Evolutionary conservation across 2,329 filamentous ascomycete species (phyloP).

Genomic region (Pseudogymnoascus sp.): DNA sequence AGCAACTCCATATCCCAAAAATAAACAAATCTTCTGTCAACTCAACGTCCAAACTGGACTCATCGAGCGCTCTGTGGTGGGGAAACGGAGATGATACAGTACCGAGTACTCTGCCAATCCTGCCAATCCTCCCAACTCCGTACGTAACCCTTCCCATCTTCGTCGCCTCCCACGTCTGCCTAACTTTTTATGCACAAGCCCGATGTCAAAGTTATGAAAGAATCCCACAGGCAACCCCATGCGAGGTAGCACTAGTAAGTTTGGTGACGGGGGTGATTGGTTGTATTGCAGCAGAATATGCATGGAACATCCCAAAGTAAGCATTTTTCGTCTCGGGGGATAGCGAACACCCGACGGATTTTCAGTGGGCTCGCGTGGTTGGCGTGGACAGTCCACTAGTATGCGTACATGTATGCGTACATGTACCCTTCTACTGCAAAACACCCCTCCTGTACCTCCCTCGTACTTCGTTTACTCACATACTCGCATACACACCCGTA

Average conservation of each 20-base stretch:
- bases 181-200: neutral
- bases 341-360: neutral
- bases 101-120: neutral
- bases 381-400: no score
- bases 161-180: neutral
- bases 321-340: neutral
- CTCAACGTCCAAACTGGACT: neutral
- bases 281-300: no score
- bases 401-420: no score
- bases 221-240: no score
- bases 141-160: neutral
- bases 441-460: neutral
- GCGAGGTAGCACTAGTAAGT: no score
- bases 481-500: neutral
- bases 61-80: neutral
- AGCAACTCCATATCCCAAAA: neutral
- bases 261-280: neutral
- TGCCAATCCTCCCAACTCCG: neutral
- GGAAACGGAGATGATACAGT: conserved; percentile 1
- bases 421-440: no score
- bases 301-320: neutral
- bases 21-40: neutral
- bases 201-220: neutral
- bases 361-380: neutral
- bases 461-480: neutral